These are phyloP conservation scores for Podospora pseudocomata DNA, from an alignment of 495 filamentous ascomycete genomes.

Conservation along the genomic window DNA sequence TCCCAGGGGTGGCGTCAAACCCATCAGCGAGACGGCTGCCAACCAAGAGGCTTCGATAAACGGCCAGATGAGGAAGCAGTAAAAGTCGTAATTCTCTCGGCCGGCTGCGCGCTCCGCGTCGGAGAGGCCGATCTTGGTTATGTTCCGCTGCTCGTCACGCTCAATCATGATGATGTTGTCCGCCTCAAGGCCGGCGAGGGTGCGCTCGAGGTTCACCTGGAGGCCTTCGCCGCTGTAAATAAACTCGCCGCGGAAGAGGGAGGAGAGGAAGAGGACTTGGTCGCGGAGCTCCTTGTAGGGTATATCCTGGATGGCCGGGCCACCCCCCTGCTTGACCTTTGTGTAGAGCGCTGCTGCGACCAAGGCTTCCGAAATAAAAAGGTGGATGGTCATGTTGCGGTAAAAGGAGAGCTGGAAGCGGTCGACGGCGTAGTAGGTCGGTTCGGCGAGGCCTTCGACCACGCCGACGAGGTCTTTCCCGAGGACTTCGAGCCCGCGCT, in stretches of 20 bases:
- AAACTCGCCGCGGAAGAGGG: conserved; percentile 92
- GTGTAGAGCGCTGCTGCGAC: conserved; percentile 89
- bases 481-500: conserved; percentile 84
- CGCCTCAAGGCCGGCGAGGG: conserved; percentile 67
- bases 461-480: conserved; percentile 82
- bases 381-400: conserved; percentile 97
- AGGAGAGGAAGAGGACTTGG: conserved; percentile 85
- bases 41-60: conserved; percentile 95
- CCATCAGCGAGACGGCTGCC: conserved; percentile 78
- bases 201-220: conserved; percentile 70
- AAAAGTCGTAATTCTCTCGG: conserved; percentile 94
- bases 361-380: conserved; percentile 89
- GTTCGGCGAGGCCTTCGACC: conserved; percentile 73
- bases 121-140: conserved; percentile 67
- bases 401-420: conserved; percentile 97
- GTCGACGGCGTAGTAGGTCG: conserved; percentile 90
- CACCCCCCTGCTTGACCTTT: conserved; percentile 81
- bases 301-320: conserved; percentile 73
- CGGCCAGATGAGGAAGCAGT: conserved; percentile 97
- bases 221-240: conserved; percentile 90
- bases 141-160: conserved; percentile 50
- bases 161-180: conserved; percentile 76
- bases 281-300: conserved; percentile 63
- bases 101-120: conserved; percentile 70
- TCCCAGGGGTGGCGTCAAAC: conserved; percentile 68